These are phyloP conservation scores for Piromyces finnis DNA, from an alignment of 192 early-diverging fungal genomes.

Conservation along the genomic window DNA sequence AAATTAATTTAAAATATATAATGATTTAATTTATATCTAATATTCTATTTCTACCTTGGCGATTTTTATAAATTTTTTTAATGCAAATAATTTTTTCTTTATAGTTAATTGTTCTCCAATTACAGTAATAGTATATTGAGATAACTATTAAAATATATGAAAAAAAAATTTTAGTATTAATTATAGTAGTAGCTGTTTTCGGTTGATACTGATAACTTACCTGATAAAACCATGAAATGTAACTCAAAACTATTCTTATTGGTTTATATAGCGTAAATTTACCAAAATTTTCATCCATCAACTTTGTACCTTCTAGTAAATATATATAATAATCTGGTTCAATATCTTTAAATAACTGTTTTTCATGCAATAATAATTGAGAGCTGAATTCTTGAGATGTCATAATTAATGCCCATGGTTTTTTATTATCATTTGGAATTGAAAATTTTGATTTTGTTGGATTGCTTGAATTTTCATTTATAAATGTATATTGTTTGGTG, in stretches of 20 bases:
- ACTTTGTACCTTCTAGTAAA: not conserved
- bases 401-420: not conserved
- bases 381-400: not conserved
- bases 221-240: not conserved
- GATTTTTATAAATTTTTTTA: not conserved
- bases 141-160: no score
- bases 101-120: not conserved
- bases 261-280: not conserved
- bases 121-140: not conserved
- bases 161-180: no score
- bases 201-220: no score
- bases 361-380: not conserved
- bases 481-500: not conserved
- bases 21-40: no score
- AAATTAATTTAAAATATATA: no score
- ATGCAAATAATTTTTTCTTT: not conserved
- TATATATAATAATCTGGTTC: not conserved
- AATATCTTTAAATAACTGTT: not conserved
- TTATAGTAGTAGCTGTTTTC: no score
- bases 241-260: not conserved
- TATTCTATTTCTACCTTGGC: no score
- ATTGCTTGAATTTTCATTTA: not conserved
- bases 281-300: not conserved
- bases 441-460: not conserved
- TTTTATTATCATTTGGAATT: not conserved